Evolutionary conservation across 345 rosid species (phyloP).

Genomic region (Dipteronia dyeriana): DNA sequence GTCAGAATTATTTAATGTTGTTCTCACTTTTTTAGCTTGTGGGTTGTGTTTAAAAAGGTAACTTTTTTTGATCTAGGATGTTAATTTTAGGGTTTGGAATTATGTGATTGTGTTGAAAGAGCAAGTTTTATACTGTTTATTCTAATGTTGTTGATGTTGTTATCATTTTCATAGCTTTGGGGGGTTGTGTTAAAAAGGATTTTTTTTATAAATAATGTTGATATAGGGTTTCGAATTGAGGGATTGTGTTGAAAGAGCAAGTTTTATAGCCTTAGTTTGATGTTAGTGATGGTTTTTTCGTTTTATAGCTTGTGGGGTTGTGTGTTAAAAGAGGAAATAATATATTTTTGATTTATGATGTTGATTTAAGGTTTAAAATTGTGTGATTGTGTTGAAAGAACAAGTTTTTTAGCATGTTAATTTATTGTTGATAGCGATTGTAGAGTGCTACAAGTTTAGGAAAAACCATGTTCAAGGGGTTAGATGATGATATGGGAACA

Average conservation of each 20-base stretch:
- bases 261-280: neutral
- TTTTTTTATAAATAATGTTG: neutral
- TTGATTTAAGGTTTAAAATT: neutral
- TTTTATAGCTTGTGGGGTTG: neutral
- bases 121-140: conserved; percentile 5
- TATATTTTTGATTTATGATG: neutral
- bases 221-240: neutral
- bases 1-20: conserved; percentile 8
- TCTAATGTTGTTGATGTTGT: conserved; percentile 14
- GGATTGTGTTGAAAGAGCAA: neutral
- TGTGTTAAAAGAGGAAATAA: neutral
- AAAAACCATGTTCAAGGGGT: conserved; percentile 29
- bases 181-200: neutral
- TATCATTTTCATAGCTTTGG: neutral
- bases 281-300: neutral
- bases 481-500: conserved; percentile 67
- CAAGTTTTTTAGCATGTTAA: neutral
- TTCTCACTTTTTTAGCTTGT: neutral
- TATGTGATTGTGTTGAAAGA: neutral
- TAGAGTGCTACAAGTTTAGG: conserved; percentile 25
- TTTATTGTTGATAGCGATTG: no score
- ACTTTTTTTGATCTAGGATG: no score
- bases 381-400: neutral
- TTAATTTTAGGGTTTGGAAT: neutral
- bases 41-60: neutral